These are phyloP conservation scores for Micractinium conductrix DNA, from an alignment of 139 green algal genomes.

Conservation along the genomic window DNA sequence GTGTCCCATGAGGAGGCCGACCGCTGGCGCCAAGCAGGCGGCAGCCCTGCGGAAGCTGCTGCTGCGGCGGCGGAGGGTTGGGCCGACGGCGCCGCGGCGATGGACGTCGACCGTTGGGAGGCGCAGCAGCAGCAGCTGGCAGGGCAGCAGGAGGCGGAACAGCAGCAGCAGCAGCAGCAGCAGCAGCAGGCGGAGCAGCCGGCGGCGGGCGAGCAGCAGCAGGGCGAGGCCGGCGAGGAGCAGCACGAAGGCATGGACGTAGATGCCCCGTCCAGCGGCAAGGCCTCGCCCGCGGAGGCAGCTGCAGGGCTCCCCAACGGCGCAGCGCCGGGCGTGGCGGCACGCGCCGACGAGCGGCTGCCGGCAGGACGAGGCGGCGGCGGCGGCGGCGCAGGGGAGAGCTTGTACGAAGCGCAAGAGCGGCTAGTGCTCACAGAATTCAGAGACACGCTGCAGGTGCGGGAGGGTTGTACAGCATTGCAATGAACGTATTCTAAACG, in stretches of 20 bases:
- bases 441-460: slow-evolving; percentile 37
- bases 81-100: not conserved
- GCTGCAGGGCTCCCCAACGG: too few relatives aligned
- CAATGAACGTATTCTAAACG: too few relatives aligned
- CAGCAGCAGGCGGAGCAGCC: not conserved
- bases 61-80: not conserved
- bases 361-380: too few relatives aligned
- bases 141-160: not conserved
- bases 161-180: not conserved
- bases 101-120: slow-evolving; percentile 7
- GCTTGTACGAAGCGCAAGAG: slow-evolving; percentile 38
- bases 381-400: not conserved
- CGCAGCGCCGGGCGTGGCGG: too few relatives aligned
- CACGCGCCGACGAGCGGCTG: too few relatives aligned
- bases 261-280: too few relatives aligned
- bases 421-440: slow-evolving; percentile 45
- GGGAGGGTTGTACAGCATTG: not conserved
- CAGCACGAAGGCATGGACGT: too few relatives aligned
- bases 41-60: not conserved
- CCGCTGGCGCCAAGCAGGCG: not conserved
- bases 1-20: slow-evolving; percentile 44
- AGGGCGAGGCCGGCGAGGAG: too few relatives aligned
- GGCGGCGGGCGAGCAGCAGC: too few relatives aligned
- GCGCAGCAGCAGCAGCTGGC: not conserved
- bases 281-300: too few relatives aligned